Base-by-base conservation (phyloP, 108 stramenopile genomes). In the Cyclotella baltica region DNA sequence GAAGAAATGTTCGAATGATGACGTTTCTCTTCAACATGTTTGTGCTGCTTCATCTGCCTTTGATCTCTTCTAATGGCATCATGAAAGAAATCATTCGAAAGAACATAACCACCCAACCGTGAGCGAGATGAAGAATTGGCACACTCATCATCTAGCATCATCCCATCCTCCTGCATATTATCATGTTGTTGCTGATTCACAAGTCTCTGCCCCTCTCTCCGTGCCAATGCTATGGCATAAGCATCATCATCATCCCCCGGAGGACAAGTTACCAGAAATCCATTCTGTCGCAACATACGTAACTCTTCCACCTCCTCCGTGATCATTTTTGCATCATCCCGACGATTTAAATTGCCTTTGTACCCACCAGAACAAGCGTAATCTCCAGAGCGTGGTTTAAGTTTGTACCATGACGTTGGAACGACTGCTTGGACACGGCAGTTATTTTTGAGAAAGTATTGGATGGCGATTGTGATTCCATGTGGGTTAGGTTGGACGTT, bases 231-330 rank as follows among this genome's bases (percentile, higher is more conserved):
- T 8, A 95, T 36, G 0, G 84, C 89, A 70, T 95, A 95, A 11
- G 94, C 88, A 83, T 95, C 94, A 58, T 95, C 94, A 50, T 95
- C 92, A 70, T 95, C 94, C 5, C 84, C 87, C 5, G 92, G 90
- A 29, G 94, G 94, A 34, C 90, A 76, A 13, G 87, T 70, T 20
- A 90, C 88, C 58, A 95, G 74, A 48, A 89, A 76, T 15, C 89
- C 88, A 37, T 84, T 73, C 33, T 69, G 47, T 13, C 89, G 72
- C 59, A 95, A 65, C 0, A 47, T 46, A 8, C 80, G 67, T 74
- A 94, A 84, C 30, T 87, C 76, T 70, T 89, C 88, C 40, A 85
- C 72, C 75, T 90, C 85, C 9, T 77, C 72, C 9, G 83, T 87
- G 10, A 86, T 23, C 85, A 83, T 87, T 57, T 72, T 72, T 2